Conservation (phyloP, 2,329 filamentous ascomycete species). For the Tolypocladium tundrense region DNA sequence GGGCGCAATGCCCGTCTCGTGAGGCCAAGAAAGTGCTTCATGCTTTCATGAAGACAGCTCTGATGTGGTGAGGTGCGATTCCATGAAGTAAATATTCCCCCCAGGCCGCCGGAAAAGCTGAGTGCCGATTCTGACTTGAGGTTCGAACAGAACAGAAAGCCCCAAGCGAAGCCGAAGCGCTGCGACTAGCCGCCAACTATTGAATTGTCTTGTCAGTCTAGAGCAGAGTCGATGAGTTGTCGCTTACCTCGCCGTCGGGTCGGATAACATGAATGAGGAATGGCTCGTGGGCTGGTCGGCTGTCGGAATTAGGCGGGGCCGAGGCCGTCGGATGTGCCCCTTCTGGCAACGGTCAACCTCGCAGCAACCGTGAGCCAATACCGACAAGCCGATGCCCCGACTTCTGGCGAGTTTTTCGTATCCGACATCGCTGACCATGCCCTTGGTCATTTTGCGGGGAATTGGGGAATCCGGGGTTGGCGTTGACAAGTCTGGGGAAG, state of each 20-base stretch:
- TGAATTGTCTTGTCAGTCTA: neutral
- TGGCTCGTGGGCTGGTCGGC: neutral
- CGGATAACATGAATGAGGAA: neutral
- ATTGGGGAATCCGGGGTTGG: neutral
- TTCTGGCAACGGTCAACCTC: neutral
- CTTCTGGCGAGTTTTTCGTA: no score
- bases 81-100: neutral
- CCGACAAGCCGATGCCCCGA: neutral
- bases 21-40: neutral
- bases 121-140: neutral
- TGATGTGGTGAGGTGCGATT: neutral
- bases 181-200: neutral
- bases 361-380: neutral
- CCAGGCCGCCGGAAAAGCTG: neutral
- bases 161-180: neutral
- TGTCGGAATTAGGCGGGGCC: neutral
- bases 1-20: neutral
- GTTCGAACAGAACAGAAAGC: neutral
- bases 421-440: neutral
- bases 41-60: neutral
- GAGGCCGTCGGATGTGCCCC: neutral
- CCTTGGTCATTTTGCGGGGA: neutral
- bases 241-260: neutral
- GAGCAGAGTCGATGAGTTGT: neutral
- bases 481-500: neutral